Evolutionary conservation across 2,329 filamentous ascomycete genomes (phyloP).

Genomic region (Fusarium austroafricanum): DNA sequence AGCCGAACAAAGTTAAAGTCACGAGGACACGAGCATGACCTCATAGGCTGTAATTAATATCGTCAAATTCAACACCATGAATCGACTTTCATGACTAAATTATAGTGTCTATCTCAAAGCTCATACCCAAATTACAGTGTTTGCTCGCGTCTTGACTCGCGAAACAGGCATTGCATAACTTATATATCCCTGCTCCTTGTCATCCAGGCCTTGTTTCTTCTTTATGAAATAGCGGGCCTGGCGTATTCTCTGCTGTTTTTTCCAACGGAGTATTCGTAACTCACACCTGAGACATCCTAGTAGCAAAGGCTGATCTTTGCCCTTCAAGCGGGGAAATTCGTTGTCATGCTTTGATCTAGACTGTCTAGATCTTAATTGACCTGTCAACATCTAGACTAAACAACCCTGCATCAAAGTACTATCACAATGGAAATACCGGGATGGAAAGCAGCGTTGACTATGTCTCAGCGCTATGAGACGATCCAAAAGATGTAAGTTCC

Average conservation of each 20-base stretch:
- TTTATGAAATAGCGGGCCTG: conserved; percentile 31
- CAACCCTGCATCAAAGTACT: conserved; percentile 5
- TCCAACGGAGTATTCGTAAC: neutral
- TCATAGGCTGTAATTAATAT: conserved; percentile 21
- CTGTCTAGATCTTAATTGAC: conserved; percentile 13
- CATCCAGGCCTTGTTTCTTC: conserved; percentile 37
- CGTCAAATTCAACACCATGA: neutral
- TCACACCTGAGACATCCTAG: conserved; percentile 26
- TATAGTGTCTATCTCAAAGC: too few relatives aligned
- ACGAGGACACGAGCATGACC: conserved; percentile 29
- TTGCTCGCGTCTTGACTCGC: too few relatives aligned
- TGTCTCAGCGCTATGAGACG: conserved; percentile 70
- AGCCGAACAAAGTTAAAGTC: neutral
- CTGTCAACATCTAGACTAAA: neutral
- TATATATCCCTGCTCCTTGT: conserved; percentile 1
- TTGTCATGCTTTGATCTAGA: conserved; percentile 8
- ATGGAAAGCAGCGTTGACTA: conserved; percentile 66
- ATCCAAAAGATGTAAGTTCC: conserved; percentile 62
- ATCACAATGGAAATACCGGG: conserved; percentile 38
- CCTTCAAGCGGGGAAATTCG: conserved; percentile 8
- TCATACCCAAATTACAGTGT: too few relatives aligned
- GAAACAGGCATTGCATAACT: neutral
- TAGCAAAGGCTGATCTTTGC: conserved; percentile 24
- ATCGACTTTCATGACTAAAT: neutral
- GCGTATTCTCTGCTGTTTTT: neutral